These are phyloP conservation scores for Sarocladium oryzae DNA, from an alignment of 2,329 filamentous ascomycete genomes.

Conservation along the genomic window DNA sequence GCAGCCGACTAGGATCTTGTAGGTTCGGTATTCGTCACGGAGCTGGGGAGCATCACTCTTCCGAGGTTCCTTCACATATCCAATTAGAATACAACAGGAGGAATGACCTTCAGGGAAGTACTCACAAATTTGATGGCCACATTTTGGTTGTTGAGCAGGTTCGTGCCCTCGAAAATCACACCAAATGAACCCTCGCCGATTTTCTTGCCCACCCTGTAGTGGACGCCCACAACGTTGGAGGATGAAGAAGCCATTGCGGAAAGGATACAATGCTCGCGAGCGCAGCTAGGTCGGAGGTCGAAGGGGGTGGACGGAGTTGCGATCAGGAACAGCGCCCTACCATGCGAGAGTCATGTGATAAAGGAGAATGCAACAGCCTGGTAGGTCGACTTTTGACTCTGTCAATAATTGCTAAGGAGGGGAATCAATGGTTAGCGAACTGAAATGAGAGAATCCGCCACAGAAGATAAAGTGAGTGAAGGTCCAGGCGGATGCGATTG, in stretches of 20 bases:
- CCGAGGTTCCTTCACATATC: conserved; percentile 70
- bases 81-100: conserved; percentile 1
- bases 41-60: conserved; percentile 98
- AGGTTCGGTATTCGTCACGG: conserved; percentile 96
- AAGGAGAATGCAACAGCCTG: background rate
- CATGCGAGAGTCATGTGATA: conserved; percentile 1
- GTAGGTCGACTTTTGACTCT: background rate
- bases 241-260: conserved; percentile 73
- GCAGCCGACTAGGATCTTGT: conserved; percentile 98
- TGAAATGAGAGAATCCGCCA: background rate
- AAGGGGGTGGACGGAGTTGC: background rate
- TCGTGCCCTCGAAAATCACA: conserved; percentile 98
- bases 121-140: conserved; percentile 98
- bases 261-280: conserved; percentile 15
- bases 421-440: background rate
- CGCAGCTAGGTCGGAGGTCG: background rate
- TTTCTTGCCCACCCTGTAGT: conserved; percentile 98
- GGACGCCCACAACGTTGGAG: conserved; percentile 96
- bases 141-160: conserved; percentile 97
- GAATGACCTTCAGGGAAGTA: conserved; percentile 20
- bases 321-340: background rate
- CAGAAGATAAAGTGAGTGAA: background rate
- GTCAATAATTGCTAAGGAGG: background rate
- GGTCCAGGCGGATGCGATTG: background rate
- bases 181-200: conserved; percentile 98